Conservation (phyloP, 805 yeast genomes). For the Metschnikowia koreensis region DNA sequence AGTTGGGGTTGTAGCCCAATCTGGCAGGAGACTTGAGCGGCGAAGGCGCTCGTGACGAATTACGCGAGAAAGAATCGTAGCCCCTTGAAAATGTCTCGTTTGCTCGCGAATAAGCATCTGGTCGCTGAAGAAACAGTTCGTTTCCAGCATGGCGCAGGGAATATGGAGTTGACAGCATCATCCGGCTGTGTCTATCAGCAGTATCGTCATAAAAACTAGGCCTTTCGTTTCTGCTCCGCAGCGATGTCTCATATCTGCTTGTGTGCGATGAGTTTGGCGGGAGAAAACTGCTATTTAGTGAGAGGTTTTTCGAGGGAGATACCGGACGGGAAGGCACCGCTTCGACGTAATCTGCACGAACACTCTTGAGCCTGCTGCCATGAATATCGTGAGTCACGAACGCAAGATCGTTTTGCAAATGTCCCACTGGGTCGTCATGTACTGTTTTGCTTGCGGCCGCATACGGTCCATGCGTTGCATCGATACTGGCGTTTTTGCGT, state of each 20-base stretch:
- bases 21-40: slow-evolving; percentile 19
- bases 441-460: slow-evolving; percentile 27
- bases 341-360: slow-evolving; percentile 14
- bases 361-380: slow-evolving; percentile 28
- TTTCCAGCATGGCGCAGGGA: slow-evolving; percentile 9
- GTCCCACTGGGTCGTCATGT: slow-evolving; percentile 21
- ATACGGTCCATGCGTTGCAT: slow-evolving; percentile 47
- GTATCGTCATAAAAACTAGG: slow-evolving; percentile 11
- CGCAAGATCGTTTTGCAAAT: slow-evolving; percentile 29
- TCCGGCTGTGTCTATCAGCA: slow-evolving; percentile 8
- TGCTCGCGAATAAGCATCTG: slow-evolving; percentile 9
- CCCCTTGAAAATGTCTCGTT: slow-evolving; percentile 15
- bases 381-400: slow-evolving; percentile 53
- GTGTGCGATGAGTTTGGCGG: slow-evolving; percentile 3
- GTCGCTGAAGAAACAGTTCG: slow-evolving; percentile 14
- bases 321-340: slow-evolving; percentile 10
- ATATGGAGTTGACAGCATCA: slow-evolving; percentile 21
- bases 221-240: slow-evolving; percentile 6
- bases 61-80: slow-evolving; percentile 14
- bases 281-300: slow-evolving; percentile 1
- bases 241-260: slow-evolving; percentile 3
- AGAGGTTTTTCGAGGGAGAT: slow-evolving; percentile 13
- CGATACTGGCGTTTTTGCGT: slow-evolving; percentile 59
- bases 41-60: slow-evolving; percentile 17
- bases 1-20: slow-evolving; percentile 13